phyloP scores from a whole-genome alignment of 2,329 filamentous ascomycete genomes.

The Phaeosphaeriaceae sp. region DNA sequence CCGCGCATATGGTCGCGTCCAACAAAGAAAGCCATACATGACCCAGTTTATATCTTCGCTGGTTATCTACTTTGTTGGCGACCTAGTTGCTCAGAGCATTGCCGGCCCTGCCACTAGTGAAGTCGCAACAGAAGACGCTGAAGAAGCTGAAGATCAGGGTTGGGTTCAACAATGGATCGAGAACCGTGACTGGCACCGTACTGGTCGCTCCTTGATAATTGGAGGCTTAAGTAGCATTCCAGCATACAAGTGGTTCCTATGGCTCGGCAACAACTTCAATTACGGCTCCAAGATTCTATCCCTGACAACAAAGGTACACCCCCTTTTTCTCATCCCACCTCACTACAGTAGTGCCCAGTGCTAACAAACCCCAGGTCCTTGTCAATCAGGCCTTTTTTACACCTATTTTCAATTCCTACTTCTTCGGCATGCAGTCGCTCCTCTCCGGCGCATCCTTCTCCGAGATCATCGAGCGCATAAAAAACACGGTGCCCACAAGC shows the following conservation, averaged over 20 bases:
- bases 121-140: conserved; percentile 15
- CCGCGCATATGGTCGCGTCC: conserved; percentile 70
- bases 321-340: not conserved
- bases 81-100: conserved; percentile 78
- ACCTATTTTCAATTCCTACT: conserved; percentile 64
- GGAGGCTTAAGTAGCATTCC: conserved; percentile 77
- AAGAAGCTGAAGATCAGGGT: conserved; percentile 33
- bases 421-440: conserved; percentile 59
- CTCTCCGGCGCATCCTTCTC: conserved; percentile 65
- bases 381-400: conserved; percentile 84
- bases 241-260: conserved; percentile 82
- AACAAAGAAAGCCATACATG: conserved; percentile 74
- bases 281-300: conserved; percentile 75
- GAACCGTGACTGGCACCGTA: conserved; percentile 60
- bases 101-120: conserved; percentile 22
- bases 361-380: conserved; percentile 57
- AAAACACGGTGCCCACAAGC: conserved; percentile 76
- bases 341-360: not conserved
- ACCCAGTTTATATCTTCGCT: conserved; percentile 80
- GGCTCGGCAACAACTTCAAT: conserved; percentile 82
- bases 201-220: conserved; percentile 74
- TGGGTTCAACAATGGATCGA: conserved; percentile 53
- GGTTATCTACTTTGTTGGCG: conserved; percentile 78
- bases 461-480: conserved; percentile 73
- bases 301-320: conserved; percentile 67